phyloP scores from a whole-genome alignment of 257 asterid species.

The Solanum ossicruentum region DNA sequence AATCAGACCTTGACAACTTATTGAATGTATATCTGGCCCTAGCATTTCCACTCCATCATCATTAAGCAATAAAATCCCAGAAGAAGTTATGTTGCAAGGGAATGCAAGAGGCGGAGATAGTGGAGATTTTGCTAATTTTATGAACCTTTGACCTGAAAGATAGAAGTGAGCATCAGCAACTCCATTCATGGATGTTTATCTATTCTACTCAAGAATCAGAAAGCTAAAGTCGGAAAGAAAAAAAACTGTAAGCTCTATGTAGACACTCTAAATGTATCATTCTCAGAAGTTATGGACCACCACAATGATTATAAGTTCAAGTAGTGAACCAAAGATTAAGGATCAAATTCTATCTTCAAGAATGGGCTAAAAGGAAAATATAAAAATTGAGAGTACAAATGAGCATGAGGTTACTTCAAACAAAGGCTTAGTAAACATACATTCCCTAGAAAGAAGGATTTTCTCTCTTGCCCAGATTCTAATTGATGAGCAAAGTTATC shows the following conservation, averaged over 20 bases:
- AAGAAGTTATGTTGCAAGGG: constrained; percentile 38
- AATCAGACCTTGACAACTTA: constrained; percentile 47
- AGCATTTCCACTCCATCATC: constrained; percentile 55
- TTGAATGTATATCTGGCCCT: constrained; percentile 57
- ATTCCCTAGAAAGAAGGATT: not conserved
- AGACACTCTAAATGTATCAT: not conserved
- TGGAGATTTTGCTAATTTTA: constrained; percentile 79
- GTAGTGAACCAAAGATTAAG: not conserved
- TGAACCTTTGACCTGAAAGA: constrained; percentile 59
- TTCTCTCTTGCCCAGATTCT: not conserved
- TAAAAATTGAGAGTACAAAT: not conserved
- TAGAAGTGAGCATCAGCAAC: not conserved
- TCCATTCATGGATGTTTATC: not conserved
- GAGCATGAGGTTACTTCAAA: not conserved
- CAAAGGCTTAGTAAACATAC: not conserved
- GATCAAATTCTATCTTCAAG: not conserved
- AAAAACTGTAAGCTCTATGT: not conserved
- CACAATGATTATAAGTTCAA: not conserved
- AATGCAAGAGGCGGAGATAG: constrained; percentile 63
- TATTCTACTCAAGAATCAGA: not conserved
- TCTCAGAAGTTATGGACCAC: not conserved
- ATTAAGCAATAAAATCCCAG: constrained; percentile 54
- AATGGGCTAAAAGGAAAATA: not conserved
- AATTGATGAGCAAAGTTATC: not conserved
- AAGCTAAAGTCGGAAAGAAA: not conserved